Percentiles rank a stretch among this genome's conserved stretches.
Conservation (phyloP, 1,284 basidiomycete genomes). For the Clitocybe nebularis region DNA sequence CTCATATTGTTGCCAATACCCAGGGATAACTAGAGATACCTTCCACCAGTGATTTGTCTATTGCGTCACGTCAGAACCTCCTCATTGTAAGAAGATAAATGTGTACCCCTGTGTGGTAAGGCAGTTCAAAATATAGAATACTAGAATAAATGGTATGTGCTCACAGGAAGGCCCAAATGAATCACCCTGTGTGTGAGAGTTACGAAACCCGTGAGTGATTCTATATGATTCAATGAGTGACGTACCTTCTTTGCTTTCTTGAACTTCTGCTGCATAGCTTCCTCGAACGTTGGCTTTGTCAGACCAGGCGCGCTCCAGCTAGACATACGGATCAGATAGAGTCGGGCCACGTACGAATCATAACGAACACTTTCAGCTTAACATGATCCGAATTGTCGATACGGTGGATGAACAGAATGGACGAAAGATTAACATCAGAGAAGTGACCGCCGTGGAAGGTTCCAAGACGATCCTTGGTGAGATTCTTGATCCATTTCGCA, state of each 20-base stretch:
- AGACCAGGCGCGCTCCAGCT: constrained; percentile 80
- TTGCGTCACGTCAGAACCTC: not conserved
- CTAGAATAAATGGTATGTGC: constrained; percentile 20
- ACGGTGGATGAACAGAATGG: constrained; percentile 71
- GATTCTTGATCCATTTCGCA: constrained; percentile 77
- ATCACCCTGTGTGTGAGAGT: constrained; percentile 43
- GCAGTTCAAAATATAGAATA: constrained; percentile 6
- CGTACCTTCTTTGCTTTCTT: constrained; percentile 68
- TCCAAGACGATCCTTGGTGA: constrained; percentile 64
- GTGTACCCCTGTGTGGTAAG: constrained; percentile 29
- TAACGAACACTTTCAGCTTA: constrained; percentile 68
- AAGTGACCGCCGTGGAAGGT: constrained; percentile 83
- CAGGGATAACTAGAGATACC: constrained; percentile 74
- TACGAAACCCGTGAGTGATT: no score
- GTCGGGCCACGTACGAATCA: not conserved
- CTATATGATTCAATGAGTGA: not conserved
- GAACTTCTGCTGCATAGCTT: constrained; percentile 80
- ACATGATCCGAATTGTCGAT: constrained; percentile 66
- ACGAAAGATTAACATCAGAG: constrained; percentile 73
- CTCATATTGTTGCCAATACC: constrained; percentile 79
- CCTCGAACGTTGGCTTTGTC: constrained; percentile 78
- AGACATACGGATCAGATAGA: not conserved
- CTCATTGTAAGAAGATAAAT: not conserved
- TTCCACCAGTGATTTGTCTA: constrained; percentile 96
- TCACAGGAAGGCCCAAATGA: constrained; percentile 88